Evolutionary conservation across 768 basidiomycete genomes (phyloP), one percentile per base, ranked within the genome.

Genomic region (Calvatia gigantea): DNA sequence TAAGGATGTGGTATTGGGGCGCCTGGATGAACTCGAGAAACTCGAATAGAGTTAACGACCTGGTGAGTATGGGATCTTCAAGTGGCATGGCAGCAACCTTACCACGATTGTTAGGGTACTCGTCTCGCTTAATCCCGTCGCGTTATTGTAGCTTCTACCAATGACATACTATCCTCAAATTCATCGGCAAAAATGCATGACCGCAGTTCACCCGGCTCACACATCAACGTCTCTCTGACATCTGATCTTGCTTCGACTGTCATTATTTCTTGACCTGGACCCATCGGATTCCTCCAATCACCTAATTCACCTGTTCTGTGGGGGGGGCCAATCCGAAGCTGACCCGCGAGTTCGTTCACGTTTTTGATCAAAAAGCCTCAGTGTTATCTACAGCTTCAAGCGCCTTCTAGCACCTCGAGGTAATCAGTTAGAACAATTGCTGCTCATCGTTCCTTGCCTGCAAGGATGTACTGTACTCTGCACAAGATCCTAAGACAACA

Each of bases 11-110:
- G 95, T 98, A 2, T 73, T 98, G 41, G 81, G 89, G 48, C 82
- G 97, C 60, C 71, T 99, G 45, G 96, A 97, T 63, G 89, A 89
- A 65, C 73, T 98, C 58, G 97, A 98, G 75, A 94, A 95, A 71
- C 75, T 97, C 54, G 94, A 96, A 70, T 96, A 72, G 64, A 37
- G 14, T 50, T 17, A 4, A n/a, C 41, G 42, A 37, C 35, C 29
- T n/a, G 35, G 52, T 33, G 25, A 25, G 29, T 21, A 25, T 19
- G 35, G 6, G 35, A 14, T 38, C 35, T 51, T 28, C 15, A 51
- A 17, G 42, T 27, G 15, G 33, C 28, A 11, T 46, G 29, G 28
- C 25, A 17, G 33, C 33, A n/a, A n/a, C 21, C 43, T 53, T 31
- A 46, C 12, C 15, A 28, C 38, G 31, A 28, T 15, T 29, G 25